Evolutionary conservation across 2,329 filamentous ascomycete genomes (phyloP).

Genomic region (Graphilbum sp.): DNA sequence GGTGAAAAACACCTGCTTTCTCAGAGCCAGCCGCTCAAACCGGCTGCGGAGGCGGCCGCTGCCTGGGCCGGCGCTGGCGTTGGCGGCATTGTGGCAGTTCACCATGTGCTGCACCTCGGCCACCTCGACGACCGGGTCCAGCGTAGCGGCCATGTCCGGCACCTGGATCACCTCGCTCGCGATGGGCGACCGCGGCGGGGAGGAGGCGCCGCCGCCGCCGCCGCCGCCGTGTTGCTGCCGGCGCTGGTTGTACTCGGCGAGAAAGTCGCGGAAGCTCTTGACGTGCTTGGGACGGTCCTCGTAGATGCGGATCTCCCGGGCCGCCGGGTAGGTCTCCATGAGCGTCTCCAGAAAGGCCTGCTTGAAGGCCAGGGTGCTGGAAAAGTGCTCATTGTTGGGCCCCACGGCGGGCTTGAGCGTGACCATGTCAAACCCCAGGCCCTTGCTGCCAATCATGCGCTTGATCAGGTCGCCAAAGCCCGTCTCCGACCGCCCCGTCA

Average conservation of each 20-base stretch:
- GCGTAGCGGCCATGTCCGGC: constrained; percentile 51
- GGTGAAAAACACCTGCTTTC: constrained; percentile 80
- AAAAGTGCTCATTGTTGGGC: constrained; percentile 63
- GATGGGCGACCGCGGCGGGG: constrained; percentile 30
- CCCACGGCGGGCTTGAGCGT: constrained; percentile 74
- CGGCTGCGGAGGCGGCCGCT: constrained; percentile 17
- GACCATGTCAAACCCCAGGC: constrained; percentile 74
- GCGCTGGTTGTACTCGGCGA: constrained; percentile 55
- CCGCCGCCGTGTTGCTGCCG: neutral
- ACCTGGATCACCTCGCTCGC: constrained; percentile 74
- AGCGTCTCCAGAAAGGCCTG: constrained; percentile 66
- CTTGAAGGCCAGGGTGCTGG: constrained; percentile 83
- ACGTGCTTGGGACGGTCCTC: constrained; percentile 53
- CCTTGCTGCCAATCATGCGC: constrained; percentile 62
- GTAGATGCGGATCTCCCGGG: constrained; percentile 67
- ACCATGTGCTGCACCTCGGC: constrained; percentile 79
- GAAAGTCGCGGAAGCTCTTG: constrained; percentile 72
- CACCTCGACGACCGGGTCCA: constrained; percentile 66
- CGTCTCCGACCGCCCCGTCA: constrained; percentile 71
- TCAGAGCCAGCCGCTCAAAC: constrained; percentile 44
- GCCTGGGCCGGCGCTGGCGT: constrained; percentile 39
- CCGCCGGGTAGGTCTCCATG: constrained; percentile 69
- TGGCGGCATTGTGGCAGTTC: constrained; percentile 61
- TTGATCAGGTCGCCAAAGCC: constrained; percentile 66
- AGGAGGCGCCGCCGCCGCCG: no score